Evolutionary conservation across 78 protist species (phyloP), one percentile per base, ranked within the genome.

Genomic region (Cavenderia fasciculata): DNA sequence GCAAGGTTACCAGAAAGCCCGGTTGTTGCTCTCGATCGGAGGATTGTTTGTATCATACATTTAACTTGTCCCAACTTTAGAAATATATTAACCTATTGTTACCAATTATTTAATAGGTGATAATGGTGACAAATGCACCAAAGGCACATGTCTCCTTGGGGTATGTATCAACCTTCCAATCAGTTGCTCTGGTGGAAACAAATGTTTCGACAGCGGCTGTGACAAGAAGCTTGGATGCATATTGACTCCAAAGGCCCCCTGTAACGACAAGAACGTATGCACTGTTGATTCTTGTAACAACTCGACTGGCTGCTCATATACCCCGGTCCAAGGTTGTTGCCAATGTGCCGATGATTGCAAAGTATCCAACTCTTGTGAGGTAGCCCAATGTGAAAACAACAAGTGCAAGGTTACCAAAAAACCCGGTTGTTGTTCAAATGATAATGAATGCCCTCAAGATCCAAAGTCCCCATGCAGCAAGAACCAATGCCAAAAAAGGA

Each of bases 211-310:
- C 4, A 38, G 21, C 78, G 31, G 34, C 59, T 52, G 78, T 46
- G 78, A 52, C 46, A n/a, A 52, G 7, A 47, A 23, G 23, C 31
- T 46, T 52, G 87, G 63, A 34, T 49, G 74, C 23, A 44, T 41
- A n/a, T 47, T 40, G 31, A 62, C 23, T 7, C 88, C 71, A 61
- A 79, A 41, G 27, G 44, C n/a, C 36, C n/a, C n/a, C n/a, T 65
- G 74, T 46, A 27, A 79, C 33, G 74, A 79, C 47, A 40, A 57
- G n/a, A 65, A 79, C 74, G 14, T 21, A 10, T 79, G 88, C 59
- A 63, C 74, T 18, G 4, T 52, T 16, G 86, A 76, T 18, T n/a
- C 63, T 21, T 76, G 86, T 33, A 8, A 4, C 3, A 59, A 47
- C 14, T 11, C n/a, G 10, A 46, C 44, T 4, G 88, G 73, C 0